Evolutionary conservation across 1,139 yeast species (phyloP), one percentile per base, ranked within the genome.

Genomic region (Ogataea hybrid): DNA sequence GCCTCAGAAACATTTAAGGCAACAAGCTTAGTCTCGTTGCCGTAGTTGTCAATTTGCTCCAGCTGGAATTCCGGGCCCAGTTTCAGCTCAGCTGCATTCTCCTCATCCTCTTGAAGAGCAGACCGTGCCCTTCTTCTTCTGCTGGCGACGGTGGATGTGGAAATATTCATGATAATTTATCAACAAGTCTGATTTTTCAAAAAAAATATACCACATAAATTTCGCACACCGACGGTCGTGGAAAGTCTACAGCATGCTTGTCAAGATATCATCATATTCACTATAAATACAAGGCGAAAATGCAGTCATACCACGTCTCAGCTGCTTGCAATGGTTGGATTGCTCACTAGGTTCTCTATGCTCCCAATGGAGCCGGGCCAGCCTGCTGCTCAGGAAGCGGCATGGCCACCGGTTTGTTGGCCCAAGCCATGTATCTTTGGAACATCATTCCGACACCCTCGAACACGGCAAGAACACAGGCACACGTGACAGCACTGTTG

Each of bases 361-460:
- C 79, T 37, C 75, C 73, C 56, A 74, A 48, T 21, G 64, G 66
- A 41, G 62, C 42, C 21, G 70, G 41, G 18, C 18, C 17, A 65
- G 69, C 53, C 21, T 49, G 50, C 41, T 46, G 55, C 18, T 81
- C 88, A 16, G 88, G 89, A 52, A 80, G 70, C 32, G 81, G 83
- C 43, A 87, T 87, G 34, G 89, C 89, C 64, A 82, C 72, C 23
- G 95, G 89, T 54, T 89, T 88, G 61, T 86, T 89, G 48, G 79
- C 79, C 71, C 79, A 76, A 30, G 97, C 96, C 75, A 85, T 79
- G 61, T 81, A 77, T 71, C 97, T 80, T 67, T 84, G 95, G 76
- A 92, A 79, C 81, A 90, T 86, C 78, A 92, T 81, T 61, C 97
- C 97, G 41, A 89, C 97, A 74, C 99, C 98, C 70, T 92, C 99